phyloP scores from a whole-genome alignment of 768 basidiomycete genomes.

The Russula abietina region DNA sequence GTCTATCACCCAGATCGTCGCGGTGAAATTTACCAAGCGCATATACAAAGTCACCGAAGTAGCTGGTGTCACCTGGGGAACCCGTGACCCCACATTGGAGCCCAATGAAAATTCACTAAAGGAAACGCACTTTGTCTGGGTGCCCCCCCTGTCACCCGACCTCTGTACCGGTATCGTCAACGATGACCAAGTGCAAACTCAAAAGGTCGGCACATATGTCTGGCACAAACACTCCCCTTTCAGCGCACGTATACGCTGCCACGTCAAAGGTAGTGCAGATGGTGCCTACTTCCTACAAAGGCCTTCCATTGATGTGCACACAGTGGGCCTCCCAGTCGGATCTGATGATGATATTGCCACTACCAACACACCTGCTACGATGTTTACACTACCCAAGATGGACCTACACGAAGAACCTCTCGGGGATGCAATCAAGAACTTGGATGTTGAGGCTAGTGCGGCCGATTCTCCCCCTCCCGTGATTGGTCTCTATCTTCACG shows the following conservation, averaged over 20 bases:
- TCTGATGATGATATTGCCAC: neutral
- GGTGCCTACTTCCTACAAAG: neutral
- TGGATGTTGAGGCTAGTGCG: constrained; percentile 29
- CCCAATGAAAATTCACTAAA: constrained; percentile 34
- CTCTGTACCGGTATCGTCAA: constrained; percentile 40
- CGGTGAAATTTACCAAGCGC: constrained; percentile 47
- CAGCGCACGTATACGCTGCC: constrained; percentile 13
- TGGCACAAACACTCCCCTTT: constrained; percentile 39
- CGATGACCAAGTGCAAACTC: constrained; percentile 37
- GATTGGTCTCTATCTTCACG: constrained; percentile 48
- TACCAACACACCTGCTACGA: constrained; percentile 2
- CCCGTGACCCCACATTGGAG: constrained; percentile 39
- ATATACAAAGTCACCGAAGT: constrained; percentile 51
- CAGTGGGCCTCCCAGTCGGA: neutral
- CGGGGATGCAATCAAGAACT: neutral
- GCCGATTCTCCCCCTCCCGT: constrained; percentile 30
- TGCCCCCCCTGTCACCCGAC: constrained; percentile 37
- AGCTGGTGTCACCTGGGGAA: constrained; percentile 51
- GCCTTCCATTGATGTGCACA: neutral
- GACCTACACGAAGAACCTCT: constrained; percentile 6
- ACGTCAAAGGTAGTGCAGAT: neutral
- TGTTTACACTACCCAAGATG: constrained; percentile 2
- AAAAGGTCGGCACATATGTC: constrained; percentile 42
- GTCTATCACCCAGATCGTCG: constrained; percentile 44
- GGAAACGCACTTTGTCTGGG: constrained; percentile 48